Conservation (phyloP, 2,329 filamentous ascomycete genomes). For the Exserohilum rostratum region DNA sequence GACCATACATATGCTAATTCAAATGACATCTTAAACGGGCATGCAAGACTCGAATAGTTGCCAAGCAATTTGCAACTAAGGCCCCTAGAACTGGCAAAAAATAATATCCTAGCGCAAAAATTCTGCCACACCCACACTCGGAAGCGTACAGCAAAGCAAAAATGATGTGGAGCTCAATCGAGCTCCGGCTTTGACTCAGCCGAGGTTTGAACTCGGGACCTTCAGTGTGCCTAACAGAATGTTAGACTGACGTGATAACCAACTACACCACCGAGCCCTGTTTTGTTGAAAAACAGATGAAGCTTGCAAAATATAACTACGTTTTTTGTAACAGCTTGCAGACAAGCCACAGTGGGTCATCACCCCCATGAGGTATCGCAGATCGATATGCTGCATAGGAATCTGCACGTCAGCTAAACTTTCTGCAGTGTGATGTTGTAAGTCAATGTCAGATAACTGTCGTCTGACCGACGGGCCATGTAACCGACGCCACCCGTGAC, state of each 20-base stretch:
- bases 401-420: neutral
- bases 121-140: no score
- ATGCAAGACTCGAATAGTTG: no score
- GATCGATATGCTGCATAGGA: neutral
- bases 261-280: conserved; percentile 51
- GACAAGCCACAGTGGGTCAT: no score
- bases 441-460: neutral
- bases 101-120: neutral
- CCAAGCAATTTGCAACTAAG: no score
- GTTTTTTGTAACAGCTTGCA: no score
- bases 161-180: neutral
- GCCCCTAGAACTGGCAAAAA: neutral
- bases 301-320: neutral
- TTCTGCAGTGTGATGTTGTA: neutral
- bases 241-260: conserved; percentile 57
- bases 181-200: conserved; percentile 18
- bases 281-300: neutral
- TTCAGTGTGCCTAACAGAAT: conserved; percentile 22
- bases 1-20: no score
- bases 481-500: no score
- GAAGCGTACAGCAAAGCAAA: neutral
- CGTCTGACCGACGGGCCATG: no score
- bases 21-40: no score
- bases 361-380: no score
- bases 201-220: conserved; percentile 27